Conservation (phyloP, 1,284 basidiomycete species). For the Thecaphora thlaspeos region DNA sequence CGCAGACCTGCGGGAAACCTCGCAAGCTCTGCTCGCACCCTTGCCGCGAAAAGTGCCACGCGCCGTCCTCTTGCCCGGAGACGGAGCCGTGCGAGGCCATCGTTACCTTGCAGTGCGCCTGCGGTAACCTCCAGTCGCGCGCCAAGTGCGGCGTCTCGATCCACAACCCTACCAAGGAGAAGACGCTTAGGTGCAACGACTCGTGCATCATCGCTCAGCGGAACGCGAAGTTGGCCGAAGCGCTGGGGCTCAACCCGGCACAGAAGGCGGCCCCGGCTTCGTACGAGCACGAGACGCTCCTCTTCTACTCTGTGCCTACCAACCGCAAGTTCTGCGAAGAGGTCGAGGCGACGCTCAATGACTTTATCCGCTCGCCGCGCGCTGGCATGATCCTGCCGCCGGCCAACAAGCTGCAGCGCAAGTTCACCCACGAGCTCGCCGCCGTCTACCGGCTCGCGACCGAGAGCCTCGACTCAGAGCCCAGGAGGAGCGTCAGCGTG, state of each 20-base stretch:
- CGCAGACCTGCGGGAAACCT: conserved; percentile 50
- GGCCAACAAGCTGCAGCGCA: conserved; percentile 36
- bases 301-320: conserved; percentile 33
- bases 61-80: conserved; percentile 50
- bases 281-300: conserved; percentile 35
- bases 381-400: conserved; percentile 45
- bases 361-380: conserved; percentile 52
- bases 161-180: conserved; percentile 29
- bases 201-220: conserved; percentile 51
- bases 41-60: conserved; percentile 50
- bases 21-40: conserved; percentile 49
- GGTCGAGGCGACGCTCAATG: conserved; percentile 44
- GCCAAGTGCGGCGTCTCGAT: conserved; percentile 42
- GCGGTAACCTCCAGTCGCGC: conserved; percentile 49
- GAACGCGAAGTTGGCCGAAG: conserved; percentile 54
- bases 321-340: conserved; percentile 46
- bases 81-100: conserved; percentile 47
- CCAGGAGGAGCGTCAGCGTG: conserved; percentile 44
- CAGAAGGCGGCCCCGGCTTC: conserved; percentile 29
- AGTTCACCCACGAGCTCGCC: conserved; percentile 50
- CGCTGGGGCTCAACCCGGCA: conserved; percentile 47
- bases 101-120: conserved; percentile 47
- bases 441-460: conserved; percentile 39
- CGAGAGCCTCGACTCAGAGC: conserved; percentile 47
- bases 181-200: conserved; percentile 51